Conservation (phyloP, 2,329 filamentous ascomycete genomes). For the Xylariales sp. region DNA sequence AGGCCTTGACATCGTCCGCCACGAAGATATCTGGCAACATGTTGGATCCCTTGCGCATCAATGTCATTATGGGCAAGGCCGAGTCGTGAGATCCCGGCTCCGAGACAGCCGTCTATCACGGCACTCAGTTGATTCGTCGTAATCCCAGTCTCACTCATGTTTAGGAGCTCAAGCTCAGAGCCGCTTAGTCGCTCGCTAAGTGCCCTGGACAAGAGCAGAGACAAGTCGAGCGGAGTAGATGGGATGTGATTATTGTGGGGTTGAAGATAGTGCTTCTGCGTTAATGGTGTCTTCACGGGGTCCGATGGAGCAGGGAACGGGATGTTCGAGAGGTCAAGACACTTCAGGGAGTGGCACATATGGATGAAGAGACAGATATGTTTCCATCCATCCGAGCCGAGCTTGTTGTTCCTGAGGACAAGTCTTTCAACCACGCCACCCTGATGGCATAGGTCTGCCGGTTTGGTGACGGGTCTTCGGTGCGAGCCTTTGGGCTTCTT, state of each 20-base stretch:
- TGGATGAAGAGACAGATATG: constrained; percentile 86
- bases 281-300: constrained; percentile 17
- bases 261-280: constrained; percentile 20
- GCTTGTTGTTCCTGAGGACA: constrained; percentile 86
- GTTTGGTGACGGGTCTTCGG: constrained; percentile 35
- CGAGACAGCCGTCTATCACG: constrained; percentile 77
- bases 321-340: constrained; percentile 80
- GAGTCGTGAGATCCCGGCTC: constrained; percentile 71
- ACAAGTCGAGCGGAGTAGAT: constrained; percentile 43
- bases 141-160: constrained; percentile 74
- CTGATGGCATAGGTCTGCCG: constrained; percentile 39
- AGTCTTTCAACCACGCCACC: constrained; percentile 81
- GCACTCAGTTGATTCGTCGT: constrained; percentile 65
- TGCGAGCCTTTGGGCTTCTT: constrained; percentile 59
- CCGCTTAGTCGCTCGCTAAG: constrained; percentile 74
- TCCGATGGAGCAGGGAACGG: constrained; percentile 55
- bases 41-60: constrained; percentile 65
- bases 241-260: constrained; percentile 27
- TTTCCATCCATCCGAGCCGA: constrained; percentile 84
- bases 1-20: constrained; percentile 79
- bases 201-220: constrained; percentile 66
- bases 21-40: constrained; percentile 72
- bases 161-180: constrained; percentile 72
- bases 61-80: constrained; percentile 81
- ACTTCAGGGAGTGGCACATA: constrained; percentile 81